Evolutionary conservation across 1,284 basidiomycete genomes (phyloP).

Genomic region (Cryptococcus hybrid): DNA sequence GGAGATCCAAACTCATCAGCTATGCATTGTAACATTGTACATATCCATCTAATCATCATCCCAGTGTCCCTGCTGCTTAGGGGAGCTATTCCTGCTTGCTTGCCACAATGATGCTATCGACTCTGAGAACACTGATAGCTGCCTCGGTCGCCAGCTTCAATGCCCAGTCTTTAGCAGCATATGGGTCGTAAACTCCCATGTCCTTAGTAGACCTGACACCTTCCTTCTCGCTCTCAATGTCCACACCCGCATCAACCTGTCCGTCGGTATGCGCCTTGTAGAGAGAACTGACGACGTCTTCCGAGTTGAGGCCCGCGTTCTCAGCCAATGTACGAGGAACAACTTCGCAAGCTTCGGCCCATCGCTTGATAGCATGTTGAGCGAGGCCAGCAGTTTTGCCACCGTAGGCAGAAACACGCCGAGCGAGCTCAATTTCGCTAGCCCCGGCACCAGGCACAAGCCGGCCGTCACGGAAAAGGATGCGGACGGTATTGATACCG

Average conservation of each 20-base stretch:
- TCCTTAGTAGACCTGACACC: conserved; percentile 27
- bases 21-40: conserved; percentile 3
- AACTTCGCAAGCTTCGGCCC: conserved; percentile 86
- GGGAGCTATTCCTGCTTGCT: conserved; percentile 65
- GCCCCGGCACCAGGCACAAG: conserved; percentile 95
- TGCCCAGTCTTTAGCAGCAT: conserved; percentile 51
- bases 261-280: conserved; percentile 83
- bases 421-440: conserved; percentile 86
- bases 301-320: conserved; percentile 93
- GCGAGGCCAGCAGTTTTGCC: conserved; percentile 84
- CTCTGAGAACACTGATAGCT: conserved; percentile 87
- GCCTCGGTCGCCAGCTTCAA: conserved; percentile 70
- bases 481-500: conserved; percentile 95
- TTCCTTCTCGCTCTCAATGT: conserved; percentile 57
- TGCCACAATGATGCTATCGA: conserved; percentile 98
- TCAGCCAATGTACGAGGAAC: conserved; percentile 92
- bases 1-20: neutral
- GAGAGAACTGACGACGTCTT: conserved; percentile 82
- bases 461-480: conserved; percentile 83
- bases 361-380: conserved; percentile 92
- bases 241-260: conserved; percentile 65
- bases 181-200: conserved; percentile 40
- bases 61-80: conserved; percentile 52
- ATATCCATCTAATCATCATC: conserved; percentile 47
- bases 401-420: conserved; percentile 79